Conservation (phyloP, 768 basidiomycete species). For the Lyophyllum atratum region DNA sequence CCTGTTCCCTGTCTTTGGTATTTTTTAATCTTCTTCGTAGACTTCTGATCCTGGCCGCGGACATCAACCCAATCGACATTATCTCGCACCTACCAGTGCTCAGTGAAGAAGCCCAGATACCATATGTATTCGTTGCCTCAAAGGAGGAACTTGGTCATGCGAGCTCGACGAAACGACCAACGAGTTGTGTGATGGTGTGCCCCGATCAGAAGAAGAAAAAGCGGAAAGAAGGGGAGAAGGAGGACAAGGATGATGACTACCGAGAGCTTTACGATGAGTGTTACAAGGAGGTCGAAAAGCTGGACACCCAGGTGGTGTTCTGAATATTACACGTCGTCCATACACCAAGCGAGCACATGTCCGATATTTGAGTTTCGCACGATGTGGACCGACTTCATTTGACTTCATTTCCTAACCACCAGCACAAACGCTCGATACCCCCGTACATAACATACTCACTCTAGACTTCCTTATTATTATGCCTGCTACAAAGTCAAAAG, state of each 20-base stretch:
- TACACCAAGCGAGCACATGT: slow-evolving; percentile 2
- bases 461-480: slow-evolving; percentile 30
- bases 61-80: slow-evolving; percentile 98
- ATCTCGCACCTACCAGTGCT: slow-evolving; percentile 95
- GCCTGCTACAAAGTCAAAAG: slow-evolving; percentile 59
- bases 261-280: slow-evolving; percentile 86
- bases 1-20: not conserved
- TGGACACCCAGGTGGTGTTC: slow-evolving; percentile 72
- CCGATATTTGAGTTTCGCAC: slow-evolving; percentile 23
- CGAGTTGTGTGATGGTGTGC: slow-evolving; percentile 96
- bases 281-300: slow-evolving; percentile 78
- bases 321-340: slow-evolving; percentile 30
- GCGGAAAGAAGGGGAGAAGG: slow-evolving; percentile 58
- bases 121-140: slow-evolving; percentile 86
- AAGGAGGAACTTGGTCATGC: slow-evolving; percentile 97
- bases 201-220: slow-evolving; percentile 79
- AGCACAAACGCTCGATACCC: slow-evolving; percentile 20
- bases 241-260: slow-evolving; percentile 81
- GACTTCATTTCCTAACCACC: too few species aligned
- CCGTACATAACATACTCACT: slow-evolving; percentile 19
- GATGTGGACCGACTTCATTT: slow-evolving; percentile 19
- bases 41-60: slow-evolving; percentile 89
- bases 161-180: slow-evolving; percentile 96
- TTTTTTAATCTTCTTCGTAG: slow-evolving; percentile 39
- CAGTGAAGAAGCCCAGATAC: slow-evolving; percentile 90